Evolutionary conservation across 495 filamentous ascomycete genomes (phyloP), one percentile per base, ranked within the genome.

Genomic region (Evernia prunastri): DNA sequence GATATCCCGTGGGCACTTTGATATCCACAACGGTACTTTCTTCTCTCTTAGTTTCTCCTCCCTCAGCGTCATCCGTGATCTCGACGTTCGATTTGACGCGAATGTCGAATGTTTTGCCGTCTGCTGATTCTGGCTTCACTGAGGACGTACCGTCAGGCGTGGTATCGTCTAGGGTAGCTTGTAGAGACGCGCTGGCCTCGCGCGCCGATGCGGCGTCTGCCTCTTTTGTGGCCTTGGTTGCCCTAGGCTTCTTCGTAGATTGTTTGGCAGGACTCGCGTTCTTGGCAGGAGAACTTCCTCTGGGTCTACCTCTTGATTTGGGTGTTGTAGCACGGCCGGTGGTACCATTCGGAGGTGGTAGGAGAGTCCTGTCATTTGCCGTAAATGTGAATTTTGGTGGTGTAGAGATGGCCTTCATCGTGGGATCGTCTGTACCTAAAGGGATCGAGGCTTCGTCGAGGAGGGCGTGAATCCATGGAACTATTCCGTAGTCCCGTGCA

Each of bases 391-490:
- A 92, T 63, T 83, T 85, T 31, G 89, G 89, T 17, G 89, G 89
- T 3, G 87, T 81, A 5, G 79, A 78, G 63, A 91, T 91, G 53
- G 80, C 82, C 79, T 90, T 90, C 67, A 80, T 81, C 0, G 51
- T 20, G 18, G 77, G 74, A 61, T 79, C 81, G 13, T 80, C 79
- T 35, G 66, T 65, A 31, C 80, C 79, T 61, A 78, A 83, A 60
- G 82, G 77, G 23, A 84, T 87, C 20, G 91, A 84, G 61, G 87
- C 78, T 35, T 91, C 86, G 69, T 96, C 92, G 54, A 98, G 81
- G 39, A 98, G 82, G 13, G 94, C 94, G 56, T 81, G 82, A 63
- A 98, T 91, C 95, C 95, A 98, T 43, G 88, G 83, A 47, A 82
- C 76, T 75, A 97, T 91, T 61, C 81, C 77, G 70, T 91, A 91